phyloP scores from a whole-genome alignment of 257 asterid species.

The Jaltomata sinuosa region DNA sequence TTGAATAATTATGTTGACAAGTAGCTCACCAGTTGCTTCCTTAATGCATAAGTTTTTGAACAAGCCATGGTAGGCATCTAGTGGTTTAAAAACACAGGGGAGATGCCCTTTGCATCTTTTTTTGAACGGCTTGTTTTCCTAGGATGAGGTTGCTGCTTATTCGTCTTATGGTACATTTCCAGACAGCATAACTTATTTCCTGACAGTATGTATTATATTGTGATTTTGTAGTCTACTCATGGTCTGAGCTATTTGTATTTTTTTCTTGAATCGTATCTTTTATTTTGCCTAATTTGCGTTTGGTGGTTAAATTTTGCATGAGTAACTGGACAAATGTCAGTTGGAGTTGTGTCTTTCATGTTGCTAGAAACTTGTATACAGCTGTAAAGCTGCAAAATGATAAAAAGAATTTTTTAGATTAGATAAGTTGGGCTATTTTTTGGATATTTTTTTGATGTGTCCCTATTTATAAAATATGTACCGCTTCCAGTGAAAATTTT shows the following conservation, averaged over 20 bases:
- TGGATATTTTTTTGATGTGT: neutral
- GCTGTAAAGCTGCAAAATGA: neutral
- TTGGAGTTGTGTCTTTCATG: neutral
- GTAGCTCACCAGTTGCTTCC: neutral
- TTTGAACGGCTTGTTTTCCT: neutral
- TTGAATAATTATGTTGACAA: neutral
- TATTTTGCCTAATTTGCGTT: neutral
- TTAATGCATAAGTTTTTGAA: neutral
- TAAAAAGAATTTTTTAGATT: neutral
- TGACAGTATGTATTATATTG: neutral
- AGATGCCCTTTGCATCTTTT: neutral
- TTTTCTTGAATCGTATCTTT: neutral
- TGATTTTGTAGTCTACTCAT: neutral
- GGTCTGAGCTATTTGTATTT: neutral
- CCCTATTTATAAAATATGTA: neutral
- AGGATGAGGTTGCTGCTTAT: neutral
- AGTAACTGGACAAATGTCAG: neutral
- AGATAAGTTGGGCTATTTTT: neutral
- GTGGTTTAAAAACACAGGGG: neutral
- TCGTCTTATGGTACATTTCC: neutral
- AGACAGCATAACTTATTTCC: neutral
- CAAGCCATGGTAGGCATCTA: neutral
- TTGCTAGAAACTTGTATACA: neutral
- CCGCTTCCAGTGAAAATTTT: neutral
- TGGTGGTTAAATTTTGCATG: neutral